phyloP scores from a whole-genome alignment of 192 early-diverging fungal species.

The Phycomyces blakesleeanus region DNA sequence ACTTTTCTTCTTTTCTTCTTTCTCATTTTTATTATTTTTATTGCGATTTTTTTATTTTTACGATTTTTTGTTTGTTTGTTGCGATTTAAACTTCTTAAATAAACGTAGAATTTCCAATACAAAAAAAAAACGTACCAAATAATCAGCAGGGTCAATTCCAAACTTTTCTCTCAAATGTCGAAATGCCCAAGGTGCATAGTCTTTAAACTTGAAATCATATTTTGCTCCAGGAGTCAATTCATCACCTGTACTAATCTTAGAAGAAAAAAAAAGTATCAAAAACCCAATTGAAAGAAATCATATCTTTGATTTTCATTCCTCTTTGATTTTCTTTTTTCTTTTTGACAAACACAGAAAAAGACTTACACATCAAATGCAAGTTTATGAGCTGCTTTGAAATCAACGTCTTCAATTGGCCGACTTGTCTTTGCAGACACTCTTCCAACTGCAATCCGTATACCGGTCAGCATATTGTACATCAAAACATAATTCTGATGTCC shows the following conservation, averaged over 20 bases:
- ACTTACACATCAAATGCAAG: constrained; percentile 90
- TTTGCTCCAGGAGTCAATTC: constrained; percentile 89
- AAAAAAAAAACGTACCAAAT: constrained; percentile 83
- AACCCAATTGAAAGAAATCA: not conserved
- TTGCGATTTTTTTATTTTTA: not conserved
- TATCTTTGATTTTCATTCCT: too few species aligned
- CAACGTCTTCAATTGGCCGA: constrained; percentile 64
- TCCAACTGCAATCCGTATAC: constrained; percentile 85
- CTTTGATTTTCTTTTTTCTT: too few species aligned
- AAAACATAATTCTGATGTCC: constrained; percentile 91
- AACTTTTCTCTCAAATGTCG: constrained; percentile 84
- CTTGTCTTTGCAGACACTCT: constrained; percentile 81
- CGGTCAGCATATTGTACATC: constrained; percentile 98
- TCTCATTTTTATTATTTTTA: not conserved
- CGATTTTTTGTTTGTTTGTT: not conserved
- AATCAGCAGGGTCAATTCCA: constrained; percentile 87
- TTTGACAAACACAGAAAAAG: too few species aligned
- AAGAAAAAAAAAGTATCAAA: not conserved
- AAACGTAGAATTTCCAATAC: too few species aligned
- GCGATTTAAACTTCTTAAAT: too few species aligned
- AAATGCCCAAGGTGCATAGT: constrained; percentile 98
- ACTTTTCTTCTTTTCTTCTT: too few species aligned
- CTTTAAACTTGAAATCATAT: constrained; percentile 99
- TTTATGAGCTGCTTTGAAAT: constrained; percentile 88
- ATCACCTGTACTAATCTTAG: constrained; percentile 66